A percentile compares a stretch with the other conserved stretches of the same genome.
phyloP scores from a whole-genome alignment of 2,329 filamentous ascomycete species.

The Talaromyces amestolkiae region DNA sequence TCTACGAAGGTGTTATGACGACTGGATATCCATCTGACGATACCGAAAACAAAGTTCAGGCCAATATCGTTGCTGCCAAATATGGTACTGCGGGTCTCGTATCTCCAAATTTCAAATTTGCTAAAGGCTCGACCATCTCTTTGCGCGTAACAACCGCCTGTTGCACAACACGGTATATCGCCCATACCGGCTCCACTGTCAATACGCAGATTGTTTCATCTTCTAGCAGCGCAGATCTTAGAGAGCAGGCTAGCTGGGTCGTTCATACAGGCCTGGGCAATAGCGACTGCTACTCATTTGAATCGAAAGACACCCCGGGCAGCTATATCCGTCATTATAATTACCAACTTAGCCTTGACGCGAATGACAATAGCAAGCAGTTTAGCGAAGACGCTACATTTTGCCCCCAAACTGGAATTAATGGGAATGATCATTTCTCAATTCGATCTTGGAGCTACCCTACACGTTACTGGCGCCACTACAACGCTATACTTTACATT shows the following conservation, averaged over 20 bases:
- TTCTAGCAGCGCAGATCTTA: conserved; percentile 51
- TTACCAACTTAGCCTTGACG: conserved; percentile 52
- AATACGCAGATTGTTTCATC: conserved; percentile 57
- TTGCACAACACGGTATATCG: conserved; percentile 55
- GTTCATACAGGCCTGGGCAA: conserved; percentile 57
- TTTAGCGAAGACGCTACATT: conserved; percentile 64
- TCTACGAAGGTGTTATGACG: conserved; percentile 66
- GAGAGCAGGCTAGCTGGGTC: conserved; percentile 54
- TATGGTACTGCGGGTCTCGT: conserved; percentile 37
- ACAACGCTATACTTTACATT: conserved; percentile 45
- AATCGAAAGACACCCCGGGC: conserved; percentile 57
- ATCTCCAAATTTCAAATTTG: neutral
- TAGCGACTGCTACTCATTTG: conserved; percentile 59
- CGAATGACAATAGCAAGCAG: conserved; percentile 55
- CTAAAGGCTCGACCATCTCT: conserved; percentile 38
- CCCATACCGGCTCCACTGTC: conserved; percentile 52
- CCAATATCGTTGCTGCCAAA: conserved; percentile 58
- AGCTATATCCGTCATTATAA: conserved; percentile 58
- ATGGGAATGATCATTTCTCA: conserved; percentile 48
- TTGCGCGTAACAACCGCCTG: conserved; percentile 56
- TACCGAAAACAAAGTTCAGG: conserved; percentile 59
- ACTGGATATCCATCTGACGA: conserved; percentile 59
- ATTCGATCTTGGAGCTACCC: conserved; percentile 61
- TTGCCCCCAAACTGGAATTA: conserved; percentile 55
- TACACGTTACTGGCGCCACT: conserved; percentile 59